Evolutionary conservation across 2,329 filamentous ascomycete genomes (phyloP).

Genomic region (Ceratocystis smalleyi): DNA sequence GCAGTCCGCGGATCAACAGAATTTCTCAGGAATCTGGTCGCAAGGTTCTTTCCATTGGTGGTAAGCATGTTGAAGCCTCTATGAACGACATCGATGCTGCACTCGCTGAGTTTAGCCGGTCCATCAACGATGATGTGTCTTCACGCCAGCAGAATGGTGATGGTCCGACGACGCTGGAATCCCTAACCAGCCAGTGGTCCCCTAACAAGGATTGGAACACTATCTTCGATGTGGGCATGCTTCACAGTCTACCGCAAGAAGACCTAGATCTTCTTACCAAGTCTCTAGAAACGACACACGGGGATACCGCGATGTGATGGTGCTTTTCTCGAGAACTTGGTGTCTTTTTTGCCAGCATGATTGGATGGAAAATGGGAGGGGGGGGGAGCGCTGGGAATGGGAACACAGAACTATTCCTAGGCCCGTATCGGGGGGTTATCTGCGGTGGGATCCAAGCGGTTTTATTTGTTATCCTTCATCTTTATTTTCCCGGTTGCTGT

Average conservation of each 20-base stretch:
- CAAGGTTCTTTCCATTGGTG: conserved; percentile 9
- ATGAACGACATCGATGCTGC: conserved; percentile 16
- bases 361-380: no score
- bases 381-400: conserved; percentile 1
- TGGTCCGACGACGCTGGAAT: not conserved
- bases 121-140: conserved; percentile 2
- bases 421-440: not conserved
- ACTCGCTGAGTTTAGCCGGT: conserved; percentile 13
- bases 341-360: not conserved
- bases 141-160: not conserved
- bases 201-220: conserved; percentile 11
- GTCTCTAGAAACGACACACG: not conserved
- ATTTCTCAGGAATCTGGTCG: not conserved
- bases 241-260: conserved; percentile 2
- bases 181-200: conserved; percentile 10
- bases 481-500: not conserved
- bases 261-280: not conserved
- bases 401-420: not conserved
- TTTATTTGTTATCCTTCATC: not conserved
- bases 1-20: conserved; percentile 28
- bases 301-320: not conserved
- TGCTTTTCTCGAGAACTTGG: not conserved
- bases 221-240: conserved; percentile 7
- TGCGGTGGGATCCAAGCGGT: not conserved
- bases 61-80: conserved; percentile 13